Evolutionary conservation across 305 asterid genomes (phyloP).

Genomic region (Solanum aculeatissimum): DNA sequence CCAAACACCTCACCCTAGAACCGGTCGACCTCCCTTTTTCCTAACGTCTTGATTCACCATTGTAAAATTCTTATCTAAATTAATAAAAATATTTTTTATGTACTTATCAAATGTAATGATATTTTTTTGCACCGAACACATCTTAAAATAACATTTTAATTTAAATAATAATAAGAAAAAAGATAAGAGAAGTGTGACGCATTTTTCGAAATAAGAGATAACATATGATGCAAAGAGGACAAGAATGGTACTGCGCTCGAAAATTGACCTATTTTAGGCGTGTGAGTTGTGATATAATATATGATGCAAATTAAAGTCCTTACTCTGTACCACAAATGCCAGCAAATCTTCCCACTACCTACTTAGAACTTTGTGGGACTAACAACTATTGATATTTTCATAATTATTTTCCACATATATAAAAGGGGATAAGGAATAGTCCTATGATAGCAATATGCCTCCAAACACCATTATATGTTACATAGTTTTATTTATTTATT

Average conservation of each 20-base stretch:
- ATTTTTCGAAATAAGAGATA: neutral
- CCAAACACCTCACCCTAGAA: neutral
- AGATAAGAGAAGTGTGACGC: neutral
- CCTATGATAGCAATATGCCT: neutral
- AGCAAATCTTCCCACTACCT: neutral
- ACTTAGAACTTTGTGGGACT: neutral
- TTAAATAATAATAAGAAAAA: neutral
- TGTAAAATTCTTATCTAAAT: neutral
- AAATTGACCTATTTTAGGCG: neutral
- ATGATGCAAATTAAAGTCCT: neutral
- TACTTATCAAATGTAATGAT: neutral
- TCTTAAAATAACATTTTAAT: neutral
- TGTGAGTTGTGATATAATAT: neutral
- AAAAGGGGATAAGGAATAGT: neutral
- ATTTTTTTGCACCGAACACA: neutral
- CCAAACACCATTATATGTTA: neutral
- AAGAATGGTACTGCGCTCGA: neutral
- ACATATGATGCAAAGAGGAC: neutral
- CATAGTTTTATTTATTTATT: neutral
- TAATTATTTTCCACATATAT: neutral
- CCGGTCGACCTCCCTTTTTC: neutral
- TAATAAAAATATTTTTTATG: neutral
- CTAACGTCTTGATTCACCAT: neutral
- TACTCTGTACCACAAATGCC: conserved; percentile 1
- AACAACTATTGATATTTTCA: neutral